Base-by-base conservation (phyloP, 169 alveolate genomes). In the Toxoplasma gondii region DNA sequence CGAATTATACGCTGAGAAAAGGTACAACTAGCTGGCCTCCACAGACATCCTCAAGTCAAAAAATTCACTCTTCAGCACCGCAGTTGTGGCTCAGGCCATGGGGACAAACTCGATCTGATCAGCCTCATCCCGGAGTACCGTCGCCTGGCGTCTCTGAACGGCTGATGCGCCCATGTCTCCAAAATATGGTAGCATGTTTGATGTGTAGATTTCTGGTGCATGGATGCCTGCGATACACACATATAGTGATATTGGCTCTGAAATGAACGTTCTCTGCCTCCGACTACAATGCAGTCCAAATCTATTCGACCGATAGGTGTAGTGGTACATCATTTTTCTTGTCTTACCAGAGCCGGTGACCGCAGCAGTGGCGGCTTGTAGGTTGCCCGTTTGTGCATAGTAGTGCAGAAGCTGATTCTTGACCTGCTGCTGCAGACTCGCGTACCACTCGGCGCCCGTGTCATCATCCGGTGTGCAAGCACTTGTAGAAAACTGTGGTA, bases 311-410 rank as follows among this genome's bases (percentile, higher is more conserved):
- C n/a, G 9, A 9, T 53, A 53, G 19, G 27, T 53, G 27, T 53
- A 19, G 27, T 53, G 67, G 27, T 53, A 19, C 19, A 53, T 9
- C 67, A 12, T 9, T 53, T 12, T 53, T 19, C 19, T 19, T 9
- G 67, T 19, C 67, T 53, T 41, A 81, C 88, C 88, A 19, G 58
- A 44, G 19, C 58, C 44, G 10, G 88, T 36, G 7, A 81, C 53
- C 5, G 88, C 88, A 4, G 53, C 58, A 39, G 88, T 39, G 22
- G 88, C 88, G 29, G 88, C 88, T 81, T 81, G 58, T 17, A 81
- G 44, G 49, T 31, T n/a, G 45, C 88, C 88, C 7, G 88, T 81
- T n/a, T 36, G 64, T 10, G 53, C 58, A 53, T 81, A 81, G 41
- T 81, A 53, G 29, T 81, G 45, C 45, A 81, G 44, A 44, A 81